These are phyloP conservation scores for Penicillium goetzii DNA, from an alignment of 495 filamentous ascomycete species.

Conservation along the genomic window DNA sequence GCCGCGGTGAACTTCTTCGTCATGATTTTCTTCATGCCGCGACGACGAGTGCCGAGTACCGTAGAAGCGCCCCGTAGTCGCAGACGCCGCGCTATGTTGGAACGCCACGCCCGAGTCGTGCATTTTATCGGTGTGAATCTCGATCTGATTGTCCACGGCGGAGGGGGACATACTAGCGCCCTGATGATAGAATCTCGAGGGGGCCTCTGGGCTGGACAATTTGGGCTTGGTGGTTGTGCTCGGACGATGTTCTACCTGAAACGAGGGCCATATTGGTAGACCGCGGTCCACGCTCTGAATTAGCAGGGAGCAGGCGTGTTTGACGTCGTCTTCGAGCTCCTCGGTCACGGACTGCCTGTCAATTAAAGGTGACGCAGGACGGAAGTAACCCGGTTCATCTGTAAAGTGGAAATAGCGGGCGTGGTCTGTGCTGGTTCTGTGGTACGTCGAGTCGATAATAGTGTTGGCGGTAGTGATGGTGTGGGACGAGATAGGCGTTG, in stretches of 20 bases:
- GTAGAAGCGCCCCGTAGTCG: conserved; percentile 25
- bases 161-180: conserved; percentile 6
- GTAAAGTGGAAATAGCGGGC: conserved; percentile 28
- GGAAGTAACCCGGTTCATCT: conserved; percentile 31
- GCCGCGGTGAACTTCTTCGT: not conserved
- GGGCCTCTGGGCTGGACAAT: conserved; percentile 3
- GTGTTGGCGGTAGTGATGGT: conserved; percentile 2
- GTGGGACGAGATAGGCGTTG: conserved; percentile 23
- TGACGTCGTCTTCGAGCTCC: conserved; percentile 30
- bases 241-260: conserved; percentile 7
- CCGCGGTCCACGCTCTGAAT: conserved; percentile 34
- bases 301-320: conserved; percentile 30
- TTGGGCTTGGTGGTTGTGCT: conserved; percentile 8
- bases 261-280: conserved; percentile 24
- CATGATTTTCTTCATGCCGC: conserved; percentile 10
- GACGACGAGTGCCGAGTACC: conserved; percentile 17
- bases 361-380: conserved; percentile 26
- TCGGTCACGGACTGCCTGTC: conserved; percentile 27
- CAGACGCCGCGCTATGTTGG: conserved; percentile 8
- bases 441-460: conserved; percentile 3
- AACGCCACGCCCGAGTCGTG: conserved; percentile 19
- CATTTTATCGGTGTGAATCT: not conserved
- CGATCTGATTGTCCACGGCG: not conserved
- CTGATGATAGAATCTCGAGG: conserved; percentile 1
- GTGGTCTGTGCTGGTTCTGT: conserved; percentile 9